A percentile compares a stretch with the other conserved stretches of the same genome.
Conservation (phyloP, 257 asterid species). For the Salvia rosmarinus region DNA sequence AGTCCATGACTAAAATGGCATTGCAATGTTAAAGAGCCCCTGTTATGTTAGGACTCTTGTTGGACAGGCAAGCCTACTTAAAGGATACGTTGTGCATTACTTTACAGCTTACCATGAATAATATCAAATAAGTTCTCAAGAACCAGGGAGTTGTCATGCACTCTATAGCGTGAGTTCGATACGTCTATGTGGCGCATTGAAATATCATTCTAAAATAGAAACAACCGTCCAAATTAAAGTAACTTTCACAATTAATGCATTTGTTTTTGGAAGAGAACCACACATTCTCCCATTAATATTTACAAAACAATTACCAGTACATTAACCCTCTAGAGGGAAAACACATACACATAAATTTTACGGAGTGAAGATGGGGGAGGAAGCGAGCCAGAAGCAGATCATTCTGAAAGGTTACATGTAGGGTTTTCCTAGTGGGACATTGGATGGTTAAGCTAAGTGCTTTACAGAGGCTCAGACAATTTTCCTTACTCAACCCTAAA, state of each 20-base stretch:
- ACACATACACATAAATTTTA: not conserved
- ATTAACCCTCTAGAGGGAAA: not conserved
- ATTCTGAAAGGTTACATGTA: not conserved
- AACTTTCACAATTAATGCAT: not conserved
- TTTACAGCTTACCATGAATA: not conserved
- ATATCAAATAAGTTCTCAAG: not conserved
- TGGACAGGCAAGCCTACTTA: not conserved
- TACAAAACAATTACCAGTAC: not conserved
- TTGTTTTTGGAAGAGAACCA: no score
- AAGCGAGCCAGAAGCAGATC: not conserved
- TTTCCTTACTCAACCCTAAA: constrained; percentile 9
- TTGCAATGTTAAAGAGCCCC: not conserved
- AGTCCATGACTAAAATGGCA: constrained; percentile 1
- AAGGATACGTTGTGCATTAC: not conserved
- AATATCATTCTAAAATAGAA: not conserved
- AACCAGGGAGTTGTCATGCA: constrained; percentile 4
- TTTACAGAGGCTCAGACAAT: not conserved
- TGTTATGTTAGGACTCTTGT: not conserved
- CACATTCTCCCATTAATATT: no score
- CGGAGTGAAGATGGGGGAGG: not conserved
- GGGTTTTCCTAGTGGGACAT: not conserved
- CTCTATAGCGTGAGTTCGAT: not conserved
- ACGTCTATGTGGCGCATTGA: not conserved
- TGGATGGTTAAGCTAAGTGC: not conserved
- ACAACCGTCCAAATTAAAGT: not conserved